Percentiles rank a stretch among this genome's conserved stretches.
phyloP scores from a whole-genome alignment of 1,284 basidiomycete genomes.

The Phylloboletellus chloephorus region DNA sequence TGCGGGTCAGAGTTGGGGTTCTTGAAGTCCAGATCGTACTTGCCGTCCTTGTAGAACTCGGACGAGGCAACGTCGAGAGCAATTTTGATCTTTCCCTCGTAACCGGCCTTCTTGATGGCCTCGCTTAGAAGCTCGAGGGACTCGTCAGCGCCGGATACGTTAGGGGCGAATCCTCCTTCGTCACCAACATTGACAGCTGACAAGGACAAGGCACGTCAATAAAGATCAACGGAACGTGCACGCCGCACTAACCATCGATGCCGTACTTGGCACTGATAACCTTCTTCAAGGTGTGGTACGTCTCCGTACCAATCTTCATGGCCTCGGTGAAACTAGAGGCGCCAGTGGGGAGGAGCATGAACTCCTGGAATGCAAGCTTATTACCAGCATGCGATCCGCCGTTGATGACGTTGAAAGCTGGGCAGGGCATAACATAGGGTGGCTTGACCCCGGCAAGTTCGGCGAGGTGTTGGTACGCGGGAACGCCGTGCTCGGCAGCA shows the following conservation, averaged over 20 bases:
- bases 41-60: conserved; percentile 99
- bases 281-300: conserved; percentile 98
- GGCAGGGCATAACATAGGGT: conserved; percentile 88
- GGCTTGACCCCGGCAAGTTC: conserved; percentile 91
- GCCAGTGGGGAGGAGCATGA: conserved; percentile 98
- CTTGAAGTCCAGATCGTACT: conserved; percentile 99
- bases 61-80: conserved; percentile 98
- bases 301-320: conserved; percentile 98
- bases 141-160: conserved; percentile 95
- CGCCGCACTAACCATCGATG: conserved; percentile 74
- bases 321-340: conserved; percentile 91
- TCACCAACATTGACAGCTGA: conserved; percentile 98
- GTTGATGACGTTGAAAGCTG: conserved; percentile 99
- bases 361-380: conserved; percentile 99
- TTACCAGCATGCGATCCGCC: conserved; percentile 99
- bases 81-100: conserved; percentile 98
- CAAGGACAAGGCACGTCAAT: conserved; percentile 11
- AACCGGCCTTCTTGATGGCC: conserved; percentile 97
- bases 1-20: conserved; percentile 98
- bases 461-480: conserved; percentile 96
- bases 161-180: conserved; percentile 99
- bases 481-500: conserved; percentile 90
- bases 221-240: neutral
- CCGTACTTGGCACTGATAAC: conserved; percentile 99
- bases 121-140: conserved; percentile 94